Percentiles rank a stretch among this genome's conserved stretches.
These are phyloP conservation scores for Saturnispora quitensis DNA, from an alignment of 805 yeast species.

Conservation along the genomic window DNA sequence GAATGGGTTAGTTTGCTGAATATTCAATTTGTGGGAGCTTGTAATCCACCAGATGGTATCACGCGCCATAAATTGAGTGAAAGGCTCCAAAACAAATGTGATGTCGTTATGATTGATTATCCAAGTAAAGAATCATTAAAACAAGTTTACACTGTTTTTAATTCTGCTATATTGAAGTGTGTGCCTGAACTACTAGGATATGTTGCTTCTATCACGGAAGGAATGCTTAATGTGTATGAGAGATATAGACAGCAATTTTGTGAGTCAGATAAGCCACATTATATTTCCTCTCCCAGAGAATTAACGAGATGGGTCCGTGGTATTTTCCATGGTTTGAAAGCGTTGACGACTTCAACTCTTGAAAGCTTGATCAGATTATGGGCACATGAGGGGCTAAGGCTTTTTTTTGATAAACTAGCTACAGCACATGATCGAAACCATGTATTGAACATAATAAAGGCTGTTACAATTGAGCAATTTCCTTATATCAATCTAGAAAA, in stretches of 20 bases:
- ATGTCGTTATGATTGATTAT: conserved; percentile 67
- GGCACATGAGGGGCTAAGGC: conserved; percentile 73
- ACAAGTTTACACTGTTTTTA: conserved; percentile 60
- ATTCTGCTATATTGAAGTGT: conserved; percentile 44
- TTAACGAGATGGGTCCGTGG: conserved; percentile 82
- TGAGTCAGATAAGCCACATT: conserved; percentile 39
- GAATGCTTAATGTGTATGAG: conserved; percentile 59
- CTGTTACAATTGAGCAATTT: conserved; percentile 33
- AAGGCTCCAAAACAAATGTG: conserved; percentile 59
- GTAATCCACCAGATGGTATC: conserved; percentile 79
- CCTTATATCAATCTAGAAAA: conserved; percentile 32
- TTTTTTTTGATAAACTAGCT: conserved; percentile 68
- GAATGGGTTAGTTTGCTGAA: conserved; percentile 59
- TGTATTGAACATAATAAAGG: conserved; percentile 34
- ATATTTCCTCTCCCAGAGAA: conserved; percentile 83
- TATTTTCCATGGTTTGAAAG: conserved; percentile 33
- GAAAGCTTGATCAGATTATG: conserved; percentile 51
- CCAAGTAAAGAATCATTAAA: conserved; percentile 55
- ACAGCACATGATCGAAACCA: conserved; percentile 36
- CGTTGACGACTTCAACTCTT: conserved; percentile 25
- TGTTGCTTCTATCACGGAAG: conserved; percentile 40
- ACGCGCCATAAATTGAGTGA: conserved; percentile 54
- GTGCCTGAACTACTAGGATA: conserved; percentile 55
- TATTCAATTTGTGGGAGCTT: conserved; percentile 88
- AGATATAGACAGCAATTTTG: conserved; percentile 35